Base-by-base conservation (phyloP, 2,329 filamentous ascomycete species). In the Blastomyces parvus region DNA sequence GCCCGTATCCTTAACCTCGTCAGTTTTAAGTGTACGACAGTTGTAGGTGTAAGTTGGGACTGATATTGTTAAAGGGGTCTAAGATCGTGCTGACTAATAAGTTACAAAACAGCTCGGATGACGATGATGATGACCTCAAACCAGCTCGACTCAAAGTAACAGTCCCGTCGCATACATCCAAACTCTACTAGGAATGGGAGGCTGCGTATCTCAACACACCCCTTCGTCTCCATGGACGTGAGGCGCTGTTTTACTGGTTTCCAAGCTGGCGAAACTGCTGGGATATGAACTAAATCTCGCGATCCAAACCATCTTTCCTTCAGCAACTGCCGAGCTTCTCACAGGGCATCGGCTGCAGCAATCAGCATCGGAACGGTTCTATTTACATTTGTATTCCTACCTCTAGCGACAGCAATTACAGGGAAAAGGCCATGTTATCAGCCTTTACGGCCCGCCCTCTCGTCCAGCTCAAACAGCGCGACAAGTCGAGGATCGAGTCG, bases 401-500 rank as follows among this genome's bases (percentile, higher is more conserved):
- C 36, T 25, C 30, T 8, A 25, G 8, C 25, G 19, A 59, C 33
- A 46, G 30, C 42, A n/a, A 40, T 6, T 22, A 9, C 5, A 59
- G 19, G n/a, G 46, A 59, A 9, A 40, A 22, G 52, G 64, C 60
- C 59, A 97, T 97, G 94, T 88, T 99, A 78, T 95, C 93, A 78
- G 94, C 94, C 74, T 99, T 99, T 80, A 96, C 89, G 70, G 92
- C 94, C 80, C 89, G 90, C 73, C 90, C 92, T 67, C 93, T 99
- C 76, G 89, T 97, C 82, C 94, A 99, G 89, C 88, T 99, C 72
- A 92, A 89, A 80, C 87, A 87, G 77, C 88, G 90, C 77, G 93
- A 97, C 85, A 97, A 95, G 82, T 95, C 90, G 68, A 94, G 89
- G 82, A 96, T 99, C 78, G 94, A 99, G 79, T 94, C 90, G 59